A percentile compares a stretch with the other conserved stretches of the same genome.
Conservation (phyloP, 352 stramenopile species). For the Globisporangium radiosum region DNA sequence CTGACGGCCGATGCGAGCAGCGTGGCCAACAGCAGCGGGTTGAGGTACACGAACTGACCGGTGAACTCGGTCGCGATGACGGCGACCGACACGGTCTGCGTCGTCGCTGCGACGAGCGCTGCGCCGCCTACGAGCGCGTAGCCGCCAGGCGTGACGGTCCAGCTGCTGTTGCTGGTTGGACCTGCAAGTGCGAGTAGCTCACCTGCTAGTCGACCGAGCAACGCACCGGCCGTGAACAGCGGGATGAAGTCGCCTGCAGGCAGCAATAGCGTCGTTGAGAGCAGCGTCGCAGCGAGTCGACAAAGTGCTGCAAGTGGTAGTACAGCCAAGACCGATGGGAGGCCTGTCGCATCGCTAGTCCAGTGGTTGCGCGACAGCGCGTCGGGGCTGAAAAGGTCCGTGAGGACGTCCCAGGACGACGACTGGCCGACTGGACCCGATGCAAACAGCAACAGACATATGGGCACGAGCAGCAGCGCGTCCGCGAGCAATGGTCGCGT, state of each 20-base stretch:
- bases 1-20: conserved; percentile 41
- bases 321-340: conserved; percentile 23
- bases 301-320: conserved; percentile 28
- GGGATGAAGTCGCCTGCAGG: conserved; percentile 61
- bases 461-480: conserved; percentile 24
- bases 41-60: conserved; percentile 64
- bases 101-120: conserved; percentile 47
- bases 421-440: conserved; percentile 34
- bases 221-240: conserved; percentile 49
- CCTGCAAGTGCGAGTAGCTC: conserved; percentile 35
- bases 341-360: conserved; percentile 12
- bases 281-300: conserved; percentile 26
- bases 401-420: conserved; percentile 21
- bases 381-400: conserved; percentile 20
- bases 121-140: conserved; percentile 66
- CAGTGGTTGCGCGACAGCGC: conserved; percentile 21
- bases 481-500: conserved; percentile 20
- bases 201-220: conserved; percentile 49
- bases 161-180: conserved; percentile 7
- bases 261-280: conserved; percentile 48
- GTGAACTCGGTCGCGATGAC: conserved; percentile 74
- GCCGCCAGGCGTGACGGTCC: conserved; percentile 38
- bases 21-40: conserved; percentile 43
- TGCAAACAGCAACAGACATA: conserved; percentile 29
- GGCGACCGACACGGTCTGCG: conserved; percentile 65